A percentile compares a stretch with the other conserved stretches of the same genome.
Conservation (phyloP, 164 flowering plant genomes). For the Tetrastigma voinierianum region DNA sequence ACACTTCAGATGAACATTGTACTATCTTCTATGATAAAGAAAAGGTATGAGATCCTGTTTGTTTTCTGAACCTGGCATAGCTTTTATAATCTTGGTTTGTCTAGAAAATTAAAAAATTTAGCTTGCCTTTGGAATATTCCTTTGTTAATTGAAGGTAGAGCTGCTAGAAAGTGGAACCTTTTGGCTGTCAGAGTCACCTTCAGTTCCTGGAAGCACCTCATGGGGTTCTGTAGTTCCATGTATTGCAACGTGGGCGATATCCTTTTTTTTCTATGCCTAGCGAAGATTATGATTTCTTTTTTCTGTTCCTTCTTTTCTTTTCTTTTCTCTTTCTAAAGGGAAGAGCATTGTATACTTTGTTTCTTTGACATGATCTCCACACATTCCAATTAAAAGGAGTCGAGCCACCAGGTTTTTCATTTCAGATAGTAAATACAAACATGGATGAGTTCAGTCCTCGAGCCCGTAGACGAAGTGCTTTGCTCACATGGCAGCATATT, state of each 20-base stretch:
- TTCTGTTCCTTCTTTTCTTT: background rate
- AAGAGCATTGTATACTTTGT: conserved; percentile 11
- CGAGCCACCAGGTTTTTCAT: conserved; percentile 92
- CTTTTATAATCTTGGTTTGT: conserved; percentile 4
- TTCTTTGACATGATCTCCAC: conserved; percentile 80
- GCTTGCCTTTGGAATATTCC: background rate
- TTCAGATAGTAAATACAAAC: conserved; percentile 90
- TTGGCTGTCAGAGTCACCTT: conserved; percentile 98
- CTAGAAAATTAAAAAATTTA: background rate
- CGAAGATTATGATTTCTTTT: background rate
- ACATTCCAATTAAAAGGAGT: conserved; percentile 94
- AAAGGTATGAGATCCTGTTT: conserved; percentile 47
- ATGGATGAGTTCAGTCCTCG: conserved; percentile 92
- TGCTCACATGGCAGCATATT: conserved; percentile 97
- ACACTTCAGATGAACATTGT: conserved; percentile 78
- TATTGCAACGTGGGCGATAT: conserved; percentile 97
- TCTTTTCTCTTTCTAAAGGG: background rate
- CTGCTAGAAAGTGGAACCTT: conserved; percentile 94
- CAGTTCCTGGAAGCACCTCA: conserved; percentile 91
- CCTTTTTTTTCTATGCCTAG: conserved; percentile 39
- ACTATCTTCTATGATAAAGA: conserved; percentile 90
- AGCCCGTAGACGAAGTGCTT: conserved; percentile 92
- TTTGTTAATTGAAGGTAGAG: conserved; percentile 64
- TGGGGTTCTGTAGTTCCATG: conserved; percentile 91
- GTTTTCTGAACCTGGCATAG: background rate